These are phyloP conservation scores for Fennellomyces sp. DNA, from an alignment of 371 early-diverging fungal species.

Conservation along the genomic window DNA sequence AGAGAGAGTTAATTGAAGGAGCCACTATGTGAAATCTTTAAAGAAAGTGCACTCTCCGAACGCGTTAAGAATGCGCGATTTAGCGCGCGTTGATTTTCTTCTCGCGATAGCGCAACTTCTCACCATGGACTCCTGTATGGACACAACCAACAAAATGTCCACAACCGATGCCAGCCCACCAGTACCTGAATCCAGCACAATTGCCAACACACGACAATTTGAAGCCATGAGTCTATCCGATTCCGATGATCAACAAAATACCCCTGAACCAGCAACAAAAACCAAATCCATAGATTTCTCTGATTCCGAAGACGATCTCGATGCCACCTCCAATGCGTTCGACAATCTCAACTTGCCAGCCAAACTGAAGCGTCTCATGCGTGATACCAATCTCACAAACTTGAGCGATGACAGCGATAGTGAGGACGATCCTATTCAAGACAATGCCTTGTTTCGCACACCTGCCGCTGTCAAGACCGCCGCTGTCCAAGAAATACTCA, in stretches of 20 bases:
- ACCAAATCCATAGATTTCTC: slow-evolving; percentile 1
- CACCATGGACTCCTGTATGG: too few relatives aligned
- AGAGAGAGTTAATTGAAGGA: too few relatives aligned
- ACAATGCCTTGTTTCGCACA: slow-evolving; percentile 15
- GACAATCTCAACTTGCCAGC: slow-evolving; percentile 20
- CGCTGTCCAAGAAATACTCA: slow-evolving; percentile 12
- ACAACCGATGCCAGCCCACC: neutral
- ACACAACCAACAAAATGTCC: neutral
- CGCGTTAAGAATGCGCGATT: too few relatives aligned
- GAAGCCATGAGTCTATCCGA: neutral
- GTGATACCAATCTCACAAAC: slow-evolving; percentile 5
- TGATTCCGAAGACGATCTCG: slow-evolving; percentile 20
- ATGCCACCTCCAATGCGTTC: neutral
- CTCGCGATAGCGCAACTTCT: neutral
- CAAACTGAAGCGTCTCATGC: slow-evolving; percentile 19
- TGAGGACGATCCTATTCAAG: slow-evolving; percentile 15
- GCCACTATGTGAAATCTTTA: too few relatives aligned
- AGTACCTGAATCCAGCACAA: neutral
- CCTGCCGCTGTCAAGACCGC: slow-evolving; percentile 16
- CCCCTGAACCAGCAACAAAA: slow-evolving; percentile 1
- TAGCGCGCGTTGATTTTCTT: neutral
- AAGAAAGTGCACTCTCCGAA: too few relatives aligned
- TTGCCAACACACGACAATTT: neutral
- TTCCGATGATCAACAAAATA: slow-evolving; percentile 1
- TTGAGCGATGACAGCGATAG: slow-evolving; percentile 6